phyloP scores from a whole-genome alignment of 352 stramenopile genomes.

The Peronospora tabacina region DNA sequence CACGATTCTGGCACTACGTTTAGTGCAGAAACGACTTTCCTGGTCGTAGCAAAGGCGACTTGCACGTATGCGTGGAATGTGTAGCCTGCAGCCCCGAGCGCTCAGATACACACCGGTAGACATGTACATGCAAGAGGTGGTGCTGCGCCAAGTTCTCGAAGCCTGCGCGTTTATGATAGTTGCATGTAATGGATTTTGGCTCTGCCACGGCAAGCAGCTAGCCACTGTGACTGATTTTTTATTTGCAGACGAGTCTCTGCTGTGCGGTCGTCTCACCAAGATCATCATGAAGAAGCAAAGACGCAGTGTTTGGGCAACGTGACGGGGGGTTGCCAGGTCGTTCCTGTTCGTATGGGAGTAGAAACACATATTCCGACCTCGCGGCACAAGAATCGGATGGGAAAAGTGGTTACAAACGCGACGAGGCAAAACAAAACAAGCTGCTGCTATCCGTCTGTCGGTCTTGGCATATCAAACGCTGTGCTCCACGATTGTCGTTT shows the following conservation, averaged over 20 bases:
- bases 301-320: not conserved
- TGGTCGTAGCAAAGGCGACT: not conserved
- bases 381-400: constrained; percentile 17
- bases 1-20: not conserved
- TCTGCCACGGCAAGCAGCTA: constrained; percentile 7
- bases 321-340: not conserved
- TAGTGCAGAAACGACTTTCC: not conserved
- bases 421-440: constrained; percentile 24
- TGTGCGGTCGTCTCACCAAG: constrained; percentile 23
- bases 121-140: not conserved
- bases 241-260: constrained; percentile 4
- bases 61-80: not conserved
- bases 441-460: constrained; percentile 5
- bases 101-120: not conserved
- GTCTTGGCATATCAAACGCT: not conserved
- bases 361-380: constrained; percentile 17
- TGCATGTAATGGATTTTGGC: not conserved
- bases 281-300: constrained; percentile 7
- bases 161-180: too few species aligned
- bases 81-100: not conserved
- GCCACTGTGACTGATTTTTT: constrained; percentile 19
- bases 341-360: not conserved
- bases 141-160: too few species aligned
- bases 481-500: constrained; percentile 16
- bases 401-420: constrained; percentile 25